These are phyloP conservation scores for Blastomyces emzantsi DNA, from an alignment of 2,329 filamentous ascomycete genomes.

Conservation along the genomic window DNA sequence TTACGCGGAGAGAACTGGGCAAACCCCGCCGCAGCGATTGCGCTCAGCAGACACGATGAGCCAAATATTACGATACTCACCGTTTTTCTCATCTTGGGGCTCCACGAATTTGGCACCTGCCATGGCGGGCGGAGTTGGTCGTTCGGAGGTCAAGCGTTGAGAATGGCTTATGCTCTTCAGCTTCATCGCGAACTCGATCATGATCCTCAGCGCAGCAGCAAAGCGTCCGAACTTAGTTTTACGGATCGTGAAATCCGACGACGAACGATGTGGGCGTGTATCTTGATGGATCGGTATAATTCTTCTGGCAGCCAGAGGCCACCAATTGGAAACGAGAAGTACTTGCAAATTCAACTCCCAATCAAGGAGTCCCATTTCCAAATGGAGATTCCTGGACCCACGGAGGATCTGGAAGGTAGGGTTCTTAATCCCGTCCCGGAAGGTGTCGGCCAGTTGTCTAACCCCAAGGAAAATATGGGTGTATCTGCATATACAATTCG, in stretches of 20 bases:
- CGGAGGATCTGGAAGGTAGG: constrained; percentile 69
- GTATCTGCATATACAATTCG: constrained; percentile 85
- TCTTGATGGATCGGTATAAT: constrained; percentile 95
- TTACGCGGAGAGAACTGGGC: constrained; percentile 89
- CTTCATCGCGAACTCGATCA: constrained; percentile 84
- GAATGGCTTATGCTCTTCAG: constrained; percentile 95
- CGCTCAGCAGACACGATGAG: constrained; percentile 79
- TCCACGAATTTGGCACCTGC: constrained; percentile 95
- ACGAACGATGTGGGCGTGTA: constrained; percentile 96
- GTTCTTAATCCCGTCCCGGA: constrained; percentile 54
- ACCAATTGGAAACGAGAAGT: constrained; percentile 82
- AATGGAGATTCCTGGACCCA: constrained; percentile 80
- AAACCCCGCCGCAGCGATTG: constrained; percentile 73
- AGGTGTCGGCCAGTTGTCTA: constrained; percentile 55
- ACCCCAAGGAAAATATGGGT: constrained; percentile 79
- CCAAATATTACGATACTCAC: constrained; percentile 95
- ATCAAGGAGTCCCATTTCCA: constrained; percentile 86
- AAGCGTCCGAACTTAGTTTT: constrained; percentile 63
- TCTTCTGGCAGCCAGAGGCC: constrained; percentile 90
- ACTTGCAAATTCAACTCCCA: constrained; percentile 79
- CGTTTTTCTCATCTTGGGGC: constrained; percentile 74
- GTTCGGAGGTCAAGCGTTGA: constrained; percentile 84
- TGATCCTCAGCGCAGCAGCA: constrained; percentile 60
- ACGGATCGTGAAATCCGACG: constrained; percentile 88
- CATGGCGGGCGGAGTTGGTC: constrained; percentile 96